Evolutionary conservation across 352 stramenopile species (phyloP).

Genomic region (Phytophthora crassamura): DNA sequence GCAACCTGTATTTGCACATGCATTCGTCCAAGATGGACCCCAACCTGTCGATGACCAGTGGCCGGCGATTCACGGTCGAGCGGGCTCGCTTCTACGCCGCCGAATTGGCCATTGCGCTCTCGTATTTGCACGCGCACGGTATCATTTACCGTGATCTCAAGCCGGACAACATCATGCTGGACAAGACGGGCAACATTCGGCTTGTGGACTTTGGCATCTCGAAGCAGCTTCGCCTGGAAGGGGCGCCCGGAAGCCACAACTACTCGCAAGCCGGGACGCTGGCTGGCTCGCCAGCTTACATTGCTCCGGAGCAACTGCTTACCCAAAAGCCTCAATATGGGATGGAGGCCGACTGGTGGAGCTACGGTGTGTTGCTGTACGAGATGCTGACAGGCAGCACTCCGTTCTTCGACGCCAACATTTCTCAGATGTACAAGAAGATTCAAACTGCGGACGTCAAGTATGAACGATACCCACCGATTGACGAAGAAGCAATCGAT

Average conservation of each 20-base stretch:
- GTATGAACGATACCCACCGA: slow-evolving; percentile 71
- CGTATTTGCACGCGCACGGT: slow-evolving; percentile 85
- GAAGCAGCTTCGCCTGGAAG: slow-evolving; percentile 72
- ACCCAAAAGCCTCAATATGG: slow-evolving; percentile 89
- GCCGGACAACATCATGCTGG: slow-evolving; percentile 91
- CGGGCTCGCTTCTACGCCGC: slow-evolving; percentile 87
- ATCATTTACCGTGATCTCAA: slow-evolving; percentile 92
- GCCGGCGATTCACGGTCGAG: slow-evolving; percentile 72
- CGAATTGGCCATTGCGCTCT: slow-evolving; percentile 86
- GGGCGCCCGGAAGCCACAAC: slow-evolving; percentile 43
- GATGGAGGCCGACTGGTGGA: slow-evolving; percentile 92
- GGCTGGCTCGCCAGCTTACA: slow-evolving; percentile 85
- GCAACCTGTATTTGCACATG: slow-evolving; percentile 90
- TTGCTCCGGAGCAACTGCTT: slow-evolving; percentile 82
- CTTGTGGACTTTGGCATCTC: slow-evolving; percentile 92
- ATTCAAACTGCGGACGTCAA: slow-evolving; percentile 89
- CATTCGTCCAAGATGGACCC: slow-evolving; percentile 86
- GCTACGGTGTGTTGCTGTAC: slow-evolving; percentile 90
- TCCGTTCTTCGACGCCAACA: slow-evolving; percentile 89
- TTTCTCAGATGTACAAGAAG: slow-evolving; percentile 91
- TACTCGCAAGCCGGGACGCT: slow-evolving; percentile 77
- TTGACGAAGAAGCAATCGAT: slow-evolving; percentile 74
- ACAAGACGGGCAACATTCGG: slow-evolving; percentile 86
- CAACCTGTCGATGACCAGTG: slow-evolving; percentile 76
- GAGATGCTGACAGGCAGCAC: slow-evolving; percentile 91